Evolutionary conservation across 1,139 yeast species (phyloP).

Genomic region (Pichia norvegensis): DNA sequence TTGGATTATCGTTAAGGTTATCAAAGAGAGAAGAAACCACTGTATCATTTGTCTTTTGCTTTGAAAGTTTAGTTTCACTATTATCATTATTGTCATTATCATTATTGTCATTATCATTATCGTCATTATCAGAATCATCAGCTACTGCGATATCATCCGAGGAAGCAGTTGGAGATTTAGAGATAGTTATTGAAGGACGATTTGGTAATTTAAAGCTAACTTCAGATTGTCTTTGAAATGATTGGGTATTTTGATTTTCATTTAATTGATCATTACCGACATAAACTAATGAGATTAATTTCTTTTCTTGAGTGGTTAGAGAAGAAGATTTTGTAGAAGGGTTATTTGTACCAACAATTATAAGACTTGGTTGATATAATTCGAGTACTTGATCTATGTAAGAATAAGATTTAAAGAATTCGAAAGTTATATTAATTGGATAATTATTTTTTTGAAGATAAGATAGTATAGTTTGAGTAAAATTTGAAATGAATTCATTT

Average conservation of each 20-base stretch:
- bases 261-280: conserved; percentile 19
- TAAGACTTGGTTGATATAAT: conserved; percentile 23
- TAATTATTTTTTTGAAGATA: conserved; percentile 2
- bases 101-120: neutral
- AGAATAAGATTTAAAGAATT: conserved; percentile 21
- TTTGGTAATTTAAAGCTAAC: neutral
- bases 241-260: neutral
- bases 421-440: conserved; percentile 22
- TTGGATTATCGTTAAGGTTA: conserved; percentile 21
- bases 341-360: conserved; percentile 23
- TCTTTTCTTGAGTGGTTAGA: conserved; percentile 18
- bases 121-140: neutral
- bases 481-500: conserved; percentile 10
- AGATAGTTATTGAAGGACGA: neutral
- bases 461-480: conserved; percentile 16
- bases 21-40: conserved; percentile 18
- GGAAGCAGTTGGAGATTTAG: neutral
- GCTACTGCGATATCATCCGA: neutral
- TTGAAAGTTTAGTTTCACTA: conserved; percentile 3
- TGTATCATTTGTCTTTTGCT: conserved; percentile 21
- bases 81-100: neutral
- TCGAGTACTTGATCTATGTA: conserved; percentile 23
- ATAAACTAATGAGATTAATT: conserved; percentile 23
- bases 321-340: conserved; percentile 22
- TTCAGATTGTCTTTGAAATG: neutral